These are phyloP conservation scores for Pseudogymnoascus sp. DNA, from an alignment of 2,329 filamentous ascomycete genomes.

Conservation along the genomic window DNA sequence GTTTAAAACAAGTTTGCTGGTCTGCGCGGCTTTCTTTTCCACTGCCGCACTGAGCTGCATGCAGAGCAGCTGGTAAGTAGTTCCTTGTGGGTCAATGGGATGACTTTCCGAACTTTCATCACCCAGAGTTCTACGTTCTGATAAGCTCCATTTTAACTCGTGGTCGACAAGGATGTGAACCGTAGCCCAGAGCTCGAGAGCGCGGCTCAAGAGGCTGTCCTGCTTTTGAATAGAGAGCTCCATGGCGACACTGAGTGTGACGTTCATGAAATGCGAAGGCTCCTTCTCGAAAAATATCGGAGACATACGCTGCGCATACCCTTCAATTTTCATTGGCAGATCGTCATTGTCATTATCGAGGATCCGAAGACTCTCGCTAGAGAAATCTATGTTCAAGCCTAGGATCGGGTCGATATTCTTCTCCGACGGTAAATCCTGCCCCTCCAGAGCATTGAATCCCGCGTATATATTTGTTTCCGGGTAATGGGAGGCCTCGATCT, in stretches of 20 bases:
- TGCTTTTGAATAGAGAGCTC: constrained; percentile 38
- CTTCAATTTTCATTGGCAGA: constrained; percentile 49
- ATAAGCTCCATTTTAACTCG: constrained; percentile 48
- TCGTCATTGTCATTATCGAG: constrained; percentile 55
- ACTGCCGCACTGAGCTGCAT: constrained; percentile 57
- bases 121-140: constrained; percentile 38
- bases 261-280: constrained; percentile 50
- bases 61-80: constrained; percentile 48
- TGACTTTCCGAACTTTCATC: constrained; percentile 30
- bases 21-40: constrained; percentile 53
- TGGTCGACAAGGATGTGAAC: constrained; percentile 55
- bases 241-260: constrained; percentile 45
- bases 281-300: constrained; percentile 51
- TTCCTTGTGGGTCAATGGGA: constrained; percentile 31
- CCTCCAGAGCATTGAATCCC: constrained; percentile 24
- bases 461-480: constrained; percentile 35
- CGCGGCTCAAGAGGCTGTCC: constrained; percentile 47
- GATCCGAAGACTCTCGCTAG: constrained; percentile 38
- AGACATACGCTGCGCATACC: constrained; percentile 51
- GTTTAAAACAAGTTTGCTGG: constrained; percentile 49
- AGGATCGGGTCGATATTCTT: constrained; percentile 27
- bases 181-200: constrained; percentile 55
- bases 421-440: constrained; percentile 21
- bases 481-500: constrained; percentile 52
- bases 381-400: constrained; percentile 26